Conservation (phyloP, 805 yeast species). For the Candida maesae region DNA sequence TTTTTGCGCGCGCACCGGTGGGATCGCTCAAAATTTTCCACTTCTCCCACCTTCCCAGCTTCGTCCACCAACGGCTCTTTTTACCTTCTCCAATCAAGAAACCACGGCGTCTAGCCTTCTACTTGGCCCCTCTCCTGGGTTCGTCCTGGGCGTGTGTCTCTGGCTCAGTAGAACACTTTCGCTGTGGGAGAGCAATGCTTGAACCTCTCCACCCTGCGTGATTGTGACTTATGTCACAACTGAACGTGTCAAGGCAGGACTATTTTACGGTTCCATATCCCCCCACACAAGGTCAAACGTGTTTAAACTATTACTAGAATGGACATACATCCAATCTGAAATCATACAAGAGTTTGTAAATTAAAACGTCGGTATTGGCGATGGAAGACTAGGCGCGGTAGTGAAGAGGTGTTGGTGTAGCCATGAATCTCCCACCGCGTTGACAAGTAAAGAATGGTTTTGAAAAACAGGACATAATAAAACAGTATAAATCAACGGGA, state of each 20-base stretch:
- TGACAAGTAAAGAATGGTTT: too few species aligned
- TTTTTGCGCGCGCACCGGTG: too few species aligned
- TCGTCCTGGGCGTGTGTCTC: conserved; percentile 29
- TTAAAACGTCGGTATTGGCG: neutral
- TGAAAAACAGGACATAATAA: neutral
- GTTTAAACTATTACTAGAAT: neutral
- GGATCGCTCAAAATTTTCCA: conserved; percentile 1
- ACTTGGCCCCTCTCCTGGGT: conserved; percentile 27
- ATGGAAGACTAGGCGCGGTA: too few species aligned
- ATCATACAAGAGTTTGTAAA: neutral
- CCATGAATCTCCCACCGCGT: too few species aligned
- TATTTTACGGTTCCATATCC: conserved; percentile 29
- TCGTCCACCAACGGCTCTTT: neutral
- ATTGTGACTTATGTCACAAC: conserved; percentile 16
- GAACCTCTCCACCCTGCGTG: conserved; percentile 33
- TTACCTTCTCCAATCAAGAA: conserved; percentile 15
- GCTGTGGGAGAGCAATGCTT: conserved; percentile 28
- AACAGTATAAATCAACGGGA: neutral
- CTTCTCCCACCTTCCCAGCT: neutral
- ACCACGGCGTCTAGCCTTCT: conserved; percentile 26
- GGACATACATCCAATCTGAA: neutral
- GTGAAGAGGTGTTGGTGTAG: too few species aligned
- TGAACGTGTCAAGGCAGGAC: conserved; percentile 19
- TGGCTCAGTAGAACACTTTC: conserved; percentile 30
- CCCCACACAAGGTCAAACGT: neutral